Base-by-base conservation (phyloP, 345 rosid genomes). In the Gynandropsis gynandra region DNA sequence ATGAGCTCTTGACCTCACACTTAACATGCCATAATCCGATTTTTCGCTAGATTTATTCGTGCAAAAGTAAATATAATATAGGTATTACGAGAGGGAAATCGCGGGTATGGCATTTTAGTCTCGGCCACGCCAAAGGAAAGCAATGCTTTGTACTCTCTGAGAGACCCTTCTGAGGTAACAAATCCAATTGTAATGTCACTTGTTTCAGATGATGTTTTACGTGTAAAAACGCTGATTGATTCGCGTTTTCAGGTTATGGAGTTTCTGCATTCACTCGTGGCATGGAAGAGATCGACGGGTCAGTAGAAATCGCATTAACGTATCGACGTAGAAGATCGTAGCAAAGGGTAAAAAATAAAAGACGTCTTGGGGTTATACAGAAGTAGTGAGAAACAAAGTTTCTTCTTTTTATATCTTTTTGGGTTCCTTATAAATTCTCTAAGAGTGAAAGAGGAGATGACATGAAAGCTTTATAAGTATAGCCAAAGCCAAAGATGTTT, bases 161-260 rank as follows among this genome's bases (percentile, higher is more conserved):
- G 79, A 56, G 87, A 92, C 19, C 86, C 98, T 10, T 74, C 85
- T 42, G 93, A 87, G 95, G 98, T 87, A 76, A 52, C 16, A n/a
- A n/a, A n/a, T n/a, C n/a, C n/a, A n/a, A n/a, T n/a, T n/a, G n/a
- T n/a, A n/a, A n/a, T n/a, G n/a, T n/a, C n/a, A n/a, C n/a, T n/a
- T n/a, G n/a, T n/a, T n/a, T n/a, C n/a, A n/a, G n/a, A n/a, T n/a
- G n/a, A n/a, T n/a, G n/a, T n/a, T n/a, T n/a, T n/a, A n/a, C n/a
- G n/a, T n/a, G n/a, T n/a, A n/a, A n/a, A n/a, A n/a, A n/a, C n/a
- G n/a, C n/a, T n/a, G n/a, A n/a, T n/a, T n/a, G n/a, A n/a, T n/a
- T n/a, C n/a, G n/a, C n/a, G n/a, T n/a, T 11, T 36, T 32, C 66
- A 90, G 98, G 98, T 90, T 14, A 80, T 82, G 96, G 86, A 82